Percentiles rank a stretch among this genome's conserved stretches.
Evolutionary conservation across 1,284 basidiomycete genomes (phyloP).

Genomic region (Sutorius eximius): DNA sequence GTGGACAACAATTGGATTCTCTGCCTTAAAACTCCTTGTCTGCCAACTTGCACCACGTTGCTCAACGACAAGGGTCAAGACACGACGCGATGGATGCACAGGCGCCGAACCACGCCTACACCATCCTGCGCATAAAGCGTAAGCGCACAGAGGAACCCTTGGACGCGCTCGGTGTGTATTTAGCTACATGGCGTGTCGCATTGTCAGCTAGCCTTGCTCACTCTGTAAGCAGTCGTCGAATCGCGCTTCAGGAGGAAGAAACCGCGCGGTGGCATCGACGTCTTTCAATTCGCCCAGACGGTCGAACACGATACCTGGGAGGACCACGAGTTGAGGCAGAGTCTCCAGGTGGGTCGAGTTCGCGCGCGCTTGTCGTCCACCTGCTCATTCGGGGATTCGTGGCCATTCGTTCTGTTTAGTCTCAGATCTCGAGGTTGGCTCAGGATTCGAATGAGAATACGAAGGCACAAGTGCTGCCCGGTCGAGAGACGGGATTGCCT

Average conservation of each 20-base stretch:
- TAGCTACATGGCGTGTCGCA: conserved; percentile 10
- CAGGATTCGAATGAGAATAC: conserved; percentile 30
- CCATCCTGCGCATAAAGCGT: conserved; percentile 75
- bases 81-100: conserved; percentile 21
- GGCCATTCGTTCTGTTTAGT: conserved; percentile 33
- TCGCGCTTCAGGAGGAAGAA: conserved; percentile 59
- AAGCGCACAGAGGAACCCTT: conserved; percentile 77
- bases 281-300: conserved; percentile 77
- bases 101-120: conserved; percentile 45
- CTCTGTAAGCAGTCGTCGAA: conserved; percentile 55
- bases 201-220: conserved; percentile 18
- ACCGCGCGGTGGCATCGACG: conserved; percentile 54
- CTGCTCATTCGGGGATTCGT: background rate
- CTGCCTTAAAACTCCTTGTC: background rate
- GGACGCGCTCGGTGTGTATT: conserved; percentile 64
- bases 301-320: conserved; percentile 70
- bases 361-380: background rate
- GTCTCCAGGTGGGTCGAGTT: conserved; percentile 56
- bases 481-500: conserved; percentile 24
- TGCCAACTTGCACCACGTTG: background rate
- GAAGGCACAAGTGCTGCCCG: conserved; percentile 10
- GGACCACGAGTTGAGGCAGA: conserved; percentile 52
- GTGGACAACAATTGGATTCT: background rate
- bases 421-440: conserved; percentile 50
- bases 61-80: background rate